A percentile compares a stretch with the other conserved stretches of the same genome.
Conservation (phyloP, 1,139 yeast species). For the Sugiyamaella sp. region DNA sequence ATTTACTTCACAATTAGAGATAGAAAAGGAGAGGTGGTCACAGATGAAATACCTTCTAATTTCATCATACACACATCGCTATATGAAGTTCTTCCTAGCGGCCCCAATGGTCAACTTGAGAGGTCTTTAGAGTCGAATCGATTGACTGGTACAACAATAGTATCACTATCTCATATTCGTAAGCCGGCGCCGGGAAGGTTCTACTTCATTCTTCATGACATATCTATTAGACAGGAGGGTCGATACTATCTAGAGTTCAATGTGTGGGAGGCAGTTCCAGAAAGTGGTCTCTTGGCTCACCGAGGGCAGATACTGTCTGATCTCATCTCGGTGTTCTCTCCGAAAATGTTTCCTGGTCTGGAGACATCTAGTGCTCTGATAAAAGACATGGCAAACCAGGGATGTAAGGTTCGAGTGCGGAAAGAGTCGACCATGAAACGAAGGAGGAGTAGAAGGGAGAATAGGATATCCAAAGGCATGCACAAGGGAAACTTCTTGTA, state of each 20-base stretch:
- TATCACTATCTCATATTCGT: slow-evolving; percentile 35
- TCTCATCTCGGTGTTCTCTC: slow-evolving; percentile 41
- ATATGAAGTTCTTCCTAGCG: slow-evolving; percentile 22
- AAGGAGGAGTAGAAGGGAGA: slow-evolving; percentile 22
- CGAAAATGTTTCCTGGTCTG: slow-evolving; percentile 45
- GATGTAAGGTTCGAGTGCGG: slow-evolving; percentile 43
- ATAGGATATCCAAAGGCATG: slow-evolving; percentile 3
- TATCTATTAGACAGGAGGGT: slow-evolving; percentile 44
- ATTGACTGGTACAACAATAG: slow-evolving; percentile 37
- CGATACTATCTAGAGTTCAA: slow-evolving; percentile 38
- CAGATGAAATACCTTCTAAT: slow-evolving; percentile 34
- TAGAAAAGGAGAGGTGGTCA: slow-evolving; percentile 28
- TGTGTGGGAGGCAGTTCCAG: slow-evolving; percentile 38
- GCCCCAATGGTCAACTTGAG: slow-evolving; percentile 23
- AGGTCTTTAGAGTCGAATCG: slow-evolving; percentile 24
- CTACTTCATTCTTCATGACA: slow-evolving; percentile 41
- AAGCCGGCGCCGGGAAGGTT: slow-evolving; percentile 36
- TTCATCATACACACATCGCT: slow-evolving; percentile 40
- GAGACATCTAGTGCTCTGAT: slow-evolving; percentile 42
- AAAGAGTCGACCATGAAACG: slow-evolving; percentile 35
- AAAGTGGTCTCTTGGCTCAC: slow-evolving; percentile 28
- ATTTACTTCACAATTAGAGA: slow-evolving; percentile 33
- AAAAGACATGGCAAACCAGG: slow-evolving; percentile 42
- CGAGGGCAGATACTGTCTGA: slow-evolving; percentile 36
- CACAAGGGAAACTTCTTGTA: slow-evolving; percentile 1